These are phyloP conservation scores for Francoa sonchifolia DNA, from an alignment of 441 rosid genomes.

Conservation along the genomic window DNA sequence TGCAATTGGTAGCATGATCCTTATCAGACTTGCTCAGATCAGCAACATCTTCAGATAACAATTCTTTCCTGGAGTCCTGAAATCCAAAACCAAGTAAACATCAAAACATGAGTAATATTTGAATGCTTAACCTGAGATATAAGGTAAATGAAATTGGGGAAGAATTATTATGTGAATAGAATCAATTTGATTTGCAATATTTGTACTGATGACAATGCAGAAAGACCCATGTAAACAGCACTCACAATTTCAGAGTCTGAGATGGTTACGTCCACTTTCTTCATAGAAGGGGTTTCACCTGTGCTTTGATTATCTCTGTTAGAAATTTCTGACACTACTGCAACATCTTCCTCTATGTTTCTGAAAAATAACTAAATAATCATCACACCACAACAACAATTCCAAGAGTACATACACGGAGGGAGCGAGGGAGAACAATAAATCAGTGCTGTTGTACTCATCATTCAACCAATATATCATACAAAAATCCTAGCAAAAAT, in stretches of 20 bases:
- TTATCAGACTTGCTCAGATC: slow-evolving; percentile 31
- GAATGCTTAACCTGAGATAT: no score
- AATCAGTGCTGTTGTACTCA: no score
- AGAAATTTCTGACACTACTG: slow-evolving; percentile 36
- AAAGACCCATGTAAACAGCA: slow-evolving; percentile 8
- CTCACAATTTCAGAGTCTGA: slow-evolving; percentile 35
- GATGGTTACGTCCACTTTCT: slow-evolving; percentile 28
- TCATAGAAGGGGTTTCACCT: slow-evolving; percentile 33
- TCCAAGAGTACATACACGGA: neutral
- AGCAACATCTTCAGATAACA: slow-evolving; percentile 25
- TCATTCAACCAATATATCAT: no score
- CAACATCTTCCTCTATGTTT: slow-evolving; percentile 42
- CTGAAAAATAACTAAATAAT: slow-evolving; percentile 25
- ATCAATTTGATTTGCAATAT: no score
- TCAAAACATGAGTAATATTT: no score
- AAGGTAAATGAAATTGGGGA: no score
- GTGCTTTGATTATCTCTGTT: slow-evolving; percentile 39
- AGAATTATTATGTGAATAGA: no score
- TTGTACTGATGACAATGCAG: no score
- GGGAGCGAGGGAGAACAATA: no score
- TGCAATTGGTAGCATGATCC: slow-evolving; percentile 30
- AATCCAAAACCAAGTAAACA: slow-evolving; percentile 12
- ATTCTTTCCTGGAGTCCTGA: slow-evolving; percentile 52
- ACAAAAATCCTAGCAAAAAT: no score
- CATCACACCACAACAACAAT: slow-evolving; percentile 4